phyloP scores from a whole-genome alignment of 2,329 filamentous ascomycete species.

The Metarhizium anisopliae region DNA sequence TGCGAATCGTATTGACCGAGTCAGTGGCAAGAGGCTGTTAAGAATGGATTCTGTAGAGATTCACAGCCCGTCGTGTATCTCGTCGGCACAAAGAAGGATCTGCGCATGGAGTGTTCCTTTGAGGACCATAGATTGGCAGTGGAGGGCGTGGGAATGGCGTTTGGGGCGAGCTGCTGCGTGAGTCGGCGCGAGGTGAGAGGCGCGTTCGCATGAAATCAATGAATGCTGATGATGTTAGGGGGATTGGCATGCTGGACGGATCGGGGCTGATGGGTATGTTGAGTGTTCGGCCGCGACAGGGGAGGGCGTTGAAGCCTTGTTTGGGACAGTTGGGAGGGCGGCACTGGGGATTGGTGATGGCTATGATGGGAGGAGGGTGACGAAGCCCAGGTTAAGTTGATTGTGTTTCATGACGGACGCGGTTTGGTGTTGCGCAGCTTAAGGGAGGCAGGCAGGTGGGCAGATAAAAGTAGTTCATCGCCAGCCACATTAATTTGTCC shows the following conservation, averaged over 20 bases:
- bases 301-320: constrained; percentile 21
- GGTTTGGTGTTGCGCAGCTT: too few species aligned
- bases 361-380: constrained; percentile 7
- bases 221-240: constrained; percentile 15
- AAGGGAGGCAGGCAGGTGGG: too few species aligned
- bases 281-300: constrained; percentile 29
- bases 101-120: constrained; percentile 9
- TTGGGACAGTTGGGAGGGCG: constrained; percentile 18
- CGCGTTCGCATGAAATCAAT: not conserved
- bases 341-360: constrained; percentile 5
- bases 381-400: not conserved
- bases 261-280: constrained; percentile 20
- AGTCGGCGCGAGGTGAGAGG: constrained; percentile 19
- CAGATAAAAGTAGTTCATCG: too few species aligned
- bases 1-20: not conserved
- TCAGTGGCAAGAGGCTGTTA: constrained; percentile 15
- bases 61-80: constrained; percentile 20
- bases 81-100: constrained; percentile 26
- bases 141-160: not conserved
- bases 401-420: too few species aligned
- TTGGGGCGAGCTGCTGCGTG: constrained; percentile 20
- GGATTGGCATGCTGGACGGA: constrained; percentile 20
- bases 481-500: too few species aligned
- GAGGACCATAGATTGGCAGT: constrained; percentile 7
- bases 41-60: not conserved